These are phyloP conservation scores for Eutypella sp. DNA, from an alignment of 2,329 filamentous ascomycete genomes.

Conservation along the genomic window DNA sequence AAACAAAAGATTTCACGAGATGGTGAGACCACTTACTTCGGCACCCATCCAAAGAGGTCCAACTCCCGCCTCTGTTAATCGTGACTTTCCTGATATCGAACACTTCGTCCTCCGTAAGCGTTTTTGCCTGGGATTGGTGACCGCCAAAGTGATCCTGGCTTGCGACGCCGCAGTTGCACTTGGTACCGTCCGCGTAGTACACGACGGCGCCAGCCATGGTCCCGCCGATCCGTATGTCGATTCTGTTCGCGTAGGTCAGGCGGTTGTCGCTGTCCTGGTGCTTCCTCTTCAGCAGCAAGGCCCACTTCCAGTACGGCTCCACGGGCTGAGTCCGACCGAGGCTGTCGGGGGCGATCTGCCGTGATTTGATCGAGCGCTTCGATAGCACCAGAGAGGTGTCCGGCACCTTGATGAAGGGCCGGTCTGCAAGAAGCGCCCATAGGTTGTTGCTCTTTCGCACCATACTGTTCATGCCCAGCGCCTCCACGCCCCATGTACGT, in stretches of 20 bases:
- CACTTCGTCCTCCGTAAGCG: slow-evolving; percentile 15
- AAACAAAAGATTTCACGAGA: not conserved
- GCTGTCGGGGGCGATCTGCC: slow-evolving; percentile 10
- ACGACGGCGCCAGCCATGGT: slow-evolving; percentile 41
- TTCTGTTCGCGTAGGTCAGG: slow-evolving; percentile 32
- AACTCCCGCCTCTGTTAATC: slow-evolving; percentile 12
- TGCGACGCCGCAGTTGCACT: slow-evolving; percentile 34
- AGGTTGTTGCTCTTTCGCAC: slow-evolving; percentile 24
- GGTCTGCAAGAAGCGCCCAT: slow-evolving; percentile 28
- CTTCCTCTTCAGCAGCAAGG: slow-evolving; percentile 25
- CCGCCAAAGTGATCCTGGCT: slow-evolving; percentile 23
- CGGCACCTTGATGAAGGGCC: slow-evolving; percentile 32
- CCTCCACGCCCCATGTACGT: slow-evolving; percentile 25
- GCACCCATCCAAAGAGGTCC: not conserved
- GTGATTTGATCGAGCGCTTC: slow-evolving; percentile 33
- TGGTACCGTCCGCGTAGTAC: slow-evolving; percentile 38
- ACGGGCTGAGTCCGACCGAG: slow-evolving; percentile 1
- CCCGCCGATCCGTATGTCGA: slow-evolving; percentile 41
- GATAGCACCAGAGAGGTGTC: slow-evolving; percentile 32
- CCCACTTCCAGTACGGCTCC: slow-evolving; percentile 24
- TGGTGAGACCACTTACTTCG: not conserved
- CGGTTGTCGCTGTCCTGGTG: slow-evolving; percentile 20
- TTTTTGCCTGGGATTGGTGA: slow-evolving; percentile 23
- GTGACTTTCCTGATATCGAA: slow-evolving; percentile 25
- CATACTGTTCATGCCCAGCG: slow-evolving; percentile 38